Base-by-base conservation (phyloP, 2,329 filamentous ascomycete genomes). In the Trichoderma sp. region DNA sequence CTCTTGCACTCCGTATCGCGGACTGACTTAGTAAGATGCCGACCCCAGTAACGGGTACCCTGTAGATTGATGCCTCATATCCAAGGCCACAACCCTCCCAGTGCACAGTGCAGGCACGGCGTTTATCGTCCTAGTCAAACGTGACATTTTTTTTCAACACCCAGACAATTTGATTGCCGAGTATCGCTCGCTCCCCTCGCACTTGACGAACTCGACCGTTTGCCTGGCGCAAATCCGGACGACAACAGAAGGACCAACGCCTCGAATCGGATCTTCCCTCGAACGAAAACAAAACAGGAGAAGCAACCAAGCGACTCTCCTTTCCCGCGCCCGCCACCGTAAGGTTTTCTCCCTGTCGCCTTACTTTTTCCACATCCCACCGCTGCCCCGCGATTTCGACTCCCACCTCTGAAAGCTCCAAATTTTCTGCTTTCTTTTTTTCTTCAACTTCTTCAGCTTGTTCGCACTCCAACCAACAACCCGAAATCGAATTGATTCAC, bases 191-290 rank as follows among this genome's bases (percentile, higher is more conserved):
- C 25, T 29, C 35, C 37, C 37, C 54, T 63, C 64, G 42, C 48
- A 63, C 64, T 54, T 67, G 63, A 67, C 56, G 5, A 8, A 48
- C 4, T 54, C 52, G 59, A 72, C 65, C 73, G 32, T 73, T 79
- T 80, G 78, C 79, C 79, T 79, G 79, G 79, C 70, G 79, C 79
- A 80, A 78, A 76, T 74, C 78, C 73, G 71, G 67, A 70, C 56
- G n/a, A 61, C 56, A 37, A 35, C 27, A 34, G 7, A 32, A 52
- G 3, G 32, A 13, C 2, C 32, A n/a, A 1, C 32, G 8, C 2
- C 22, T 22, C 32, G 22, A 15, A 25, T 19, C 42, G 22, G 22
- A 27, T 22, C 12, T n/a, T 52, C 12, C 19, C n/a, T 13, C 25
- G 15, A 56, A 37, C 48, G 52, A 13, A n/a, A 52, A 70, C 13